These are phyloP conservation scores for Macaranga tanarius DNA, from an alignment of 441 rosid species.

Conservation along the genomic window DNA sequence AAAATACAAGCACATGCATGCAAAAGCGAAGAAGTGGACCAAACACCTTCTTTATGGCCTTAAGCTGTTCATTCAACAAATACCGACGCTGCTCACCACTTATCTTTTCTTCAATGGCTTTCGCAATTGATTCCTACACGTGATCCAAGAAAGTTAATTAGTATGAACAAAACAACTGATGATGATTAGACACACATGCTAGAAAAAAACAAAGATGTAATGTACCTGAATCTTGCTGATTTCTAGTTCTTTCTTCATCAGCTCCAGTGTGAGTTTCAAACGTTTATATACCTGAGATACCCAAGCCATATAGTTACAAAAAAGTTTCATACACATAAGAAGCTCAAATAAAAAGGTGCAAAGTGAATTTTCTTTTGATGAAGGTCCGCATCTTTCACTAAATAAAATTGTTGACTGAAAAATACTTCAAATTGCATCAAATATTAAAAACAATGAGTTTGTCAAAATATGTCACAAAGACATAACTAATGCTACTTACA, in stretches of 20 bases:
- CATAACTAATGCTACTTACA: constrained; percentile 48
- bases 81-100: constrained; percentile 99
- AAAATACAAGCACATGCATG: constrained; percentile 9
- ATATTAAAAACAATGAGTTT: not conserved
- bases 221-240: constrained; percentile 89
- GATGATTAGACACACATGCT: constrained; percentile 7
- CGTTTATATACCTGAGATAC: constrained; percentile 72
- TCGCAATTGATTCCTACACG: constrained; percentile 87
- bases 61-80: constrained; percentile 94
- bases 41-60: constrained; percentile 95
- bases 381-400: constrained; percentile 7
- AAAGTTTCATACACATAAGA: not conserved
- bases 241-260: constrained; percentile 86
- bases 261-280: constrained; percentile 63
- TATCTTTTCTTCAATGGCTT: constrained; percentile 98
- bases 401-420: not conserved
- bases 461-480: constrained; percentile 14
- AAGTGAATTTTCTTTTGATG: not conserved
- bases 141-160: constrained; percentile 24
- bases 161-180: constrained; percentile 22
- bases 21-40: constrained; percentile 9
- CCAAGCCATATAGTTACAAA: not conserved
- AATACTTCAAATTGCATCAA: constrained; percentile 13
- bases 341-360: not conserved
- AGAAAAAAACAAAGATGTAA: constrained; percentile 13